These are phyloP conservation scores for Pelargonium nanum DNA, from an alignment of 345 rosid genomes.

Conservation along the genomic window DNA sequence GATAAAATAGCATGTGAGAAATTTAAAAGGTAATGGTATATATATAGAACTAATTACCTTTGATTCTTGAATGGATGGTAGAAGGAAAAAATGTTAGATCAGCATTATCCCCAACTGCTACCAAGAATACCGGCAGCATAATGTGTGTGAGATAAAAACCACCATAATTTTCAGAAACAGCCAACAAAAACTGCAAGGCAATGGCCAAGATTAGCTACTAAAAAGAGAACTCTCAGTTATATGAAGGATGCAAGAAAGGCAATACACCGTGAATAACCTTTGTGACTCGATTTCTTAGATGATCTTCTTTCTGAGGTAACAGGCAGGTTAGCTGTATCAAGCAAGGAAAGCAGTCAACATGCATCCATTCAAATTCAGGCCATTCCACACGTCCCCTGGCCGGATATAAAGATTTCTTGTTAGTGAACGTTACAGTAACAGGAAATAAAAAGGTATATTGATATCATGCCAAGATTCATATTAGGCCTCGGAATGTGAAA, in stretches of 20 bases:
- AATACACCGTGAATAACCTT: slow-evolving; percentile 35
- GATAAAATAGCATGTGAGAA: slow-evolving; percentile 1
- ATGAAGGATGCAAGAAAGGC: slow-evolving; percentile 3
- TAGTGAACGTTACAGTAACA: background rate
- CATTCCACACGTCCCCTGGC: slow-evolving; percentile 72
- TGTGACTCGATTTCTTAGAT: slow-evolving; percentile 64
- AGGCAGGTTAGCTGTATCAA: slow-evolving; percentile 67
- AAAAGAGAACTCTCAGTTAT: slow-evolving; percentile 8
- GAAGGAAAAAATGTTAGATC: slow-evolving; percentile 62
- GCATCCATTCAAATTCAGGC: slow-evolving; percentile 93
- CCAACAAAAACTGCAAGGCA: slow-evolving; percentile 65
- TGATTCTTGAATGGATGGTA: slow-evolving; percentile 45
- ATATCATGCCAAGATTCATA: background rate
- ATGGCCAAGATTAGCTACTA: slow-evolving; percentile 15
- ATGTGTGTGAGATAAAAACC: slow-evolving; percentile 67
- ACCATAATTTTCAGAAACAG: slow-evolving; percentile 63
- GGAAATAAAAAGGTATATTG: background rate
- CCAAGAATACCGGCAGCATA: slow-evolving; percentile 76
- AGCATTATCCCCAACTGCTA: slow-evolving; percentile 75
- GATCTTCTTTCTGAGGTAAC: slow-evolving; percentile 85
- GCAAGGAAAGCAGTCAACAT: slow-evolving; percentile 78
- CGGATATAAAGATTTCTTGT: slow-evolving; percentile 15
- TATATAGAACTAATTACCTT: slow-evolving; percentile 33
- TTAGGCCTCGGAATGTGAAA: too few relatives aligned
- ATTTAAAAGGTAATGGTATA: background rate